Conservation (phyloP, 2,329 filamentous ascomycete genomes). For the Teratosphaeria viscida region DNA sequence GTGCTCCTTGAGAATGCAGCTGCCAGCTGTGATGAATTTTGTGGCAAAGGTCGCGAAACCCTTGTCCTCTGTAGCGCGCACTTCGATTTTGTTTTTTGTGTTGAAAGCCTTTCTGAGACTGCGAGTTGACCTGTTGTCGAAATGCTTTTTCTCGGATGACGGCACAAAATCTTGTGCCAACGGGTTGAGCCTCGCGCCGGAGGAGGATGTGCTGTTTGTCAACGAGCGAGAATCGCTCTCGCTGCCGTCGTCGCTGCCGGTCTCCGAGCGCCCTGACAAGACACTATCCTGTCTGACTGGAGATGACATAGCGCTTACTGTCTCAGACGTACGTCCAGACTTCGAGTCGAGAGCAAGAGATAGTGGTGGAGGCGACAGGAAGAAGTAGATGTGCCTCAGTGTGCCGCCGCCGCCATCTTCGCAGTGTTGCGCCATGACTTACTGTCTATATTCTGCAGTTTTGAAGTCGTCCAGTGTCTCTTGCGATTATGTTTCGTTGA, state of each 20-base stretch:
- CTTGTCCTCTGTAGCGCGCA: conserved; percentile 10
- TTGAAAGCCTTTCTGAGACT: background rate
- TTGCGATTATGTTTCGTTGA: background rate
- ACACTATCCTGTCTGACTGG: background rate
- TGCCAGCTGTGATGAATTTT: conserved; percentile 12
- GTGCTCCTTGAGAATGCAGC: conserved; percentile 16
- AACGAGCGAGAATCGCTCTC: background rate
- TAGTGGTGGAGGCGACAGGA: conserved; percentile 1
- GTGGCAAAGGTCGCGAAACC: conserved; percentile 18
- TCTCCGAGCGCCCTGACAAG: conserved; percentile 1
- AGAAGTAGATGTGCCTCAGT: conserved; percentile 14
- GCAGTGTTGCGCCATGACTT: background rate
- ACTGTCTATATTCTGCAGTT: background rate
- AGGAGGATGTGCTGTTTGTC: background rate
- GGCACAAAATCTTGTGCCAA: background rate
- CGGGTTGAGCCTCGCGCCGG: background rate
- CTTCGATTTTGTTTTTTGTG: conserved; percentile 4
- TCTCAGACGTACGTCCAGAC: background rate
- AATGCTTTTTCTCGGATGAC: background rate
- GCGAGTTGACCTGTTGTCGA: background rate
- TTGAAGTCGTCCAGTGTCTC: background rate
- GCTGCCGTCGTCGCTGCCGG: conserved; percentile 2
- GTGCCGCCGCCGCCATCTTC: background rate
- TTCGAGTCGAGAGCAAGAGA: background rate
- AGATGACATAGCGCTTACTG: background rate